Evolutionary conservation across 805 yeast genomes (phyloP), one percentile per base, ranked within the genome.

Genomic region (Kodamaea hsintzibuensis): DNA sequence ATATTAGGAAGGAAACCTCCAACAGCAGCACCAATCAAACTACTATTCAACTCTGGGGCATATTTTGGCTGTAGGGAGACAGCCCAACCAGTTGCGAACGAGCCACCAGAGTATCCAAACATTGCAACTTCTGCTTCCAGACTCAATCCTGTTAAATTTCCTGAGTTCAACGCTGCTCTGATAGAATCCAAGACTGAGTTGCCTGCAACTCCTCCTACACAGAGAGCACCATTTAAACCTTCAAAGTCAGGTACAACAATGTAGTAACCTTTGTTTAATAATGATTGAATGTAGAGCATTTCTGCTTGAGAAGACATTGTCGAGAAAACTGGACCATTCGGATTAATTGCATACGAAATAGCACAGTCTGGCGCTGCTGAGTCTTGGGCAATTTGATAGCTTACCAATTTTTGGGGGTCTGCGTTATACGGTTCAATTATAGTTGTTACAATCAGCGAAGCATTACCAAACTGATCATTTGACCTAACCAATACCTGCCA

Each of bases 81-180:
- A 10, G 76, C 76, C 77, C 77, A 73, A 2, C 71, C 66, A 12
- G 70, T 53, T 13, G 77, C 73, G 25, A 72, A 55, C 0, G 73
- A 62, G 2, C 76, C 77, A 12, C 78, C 78, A 1, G 74, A 69
- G 47, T 68, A 73, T 0, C 78, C 78, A 73, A 70, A 71, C 47
- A 73, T 37, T 6, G 54, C 59, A 8, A 60, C 57, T 10, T 55
- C 45, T 1, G 73, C 67, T 33, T 62, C 57, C 8, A 56, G 19
- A 7, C 52, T 40, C 27, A 68, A 37, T 2, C 66, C 66, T 1
- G 71, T 61, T 16, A 52, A 39, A 12, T 60, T 49, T 2, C 53
- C 55, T 6, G 62, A 47, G 2, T 50, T 39, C 35, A 72, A 57
- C 1, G 64, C 56, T 2, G 68, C 77, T 43, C 71, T 53, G n/a